Evolutionary conservation across 2,329 filamentous ascomycete genomes (phyloP).

Genomic region (Pestalotiopsis fici): DNA sequence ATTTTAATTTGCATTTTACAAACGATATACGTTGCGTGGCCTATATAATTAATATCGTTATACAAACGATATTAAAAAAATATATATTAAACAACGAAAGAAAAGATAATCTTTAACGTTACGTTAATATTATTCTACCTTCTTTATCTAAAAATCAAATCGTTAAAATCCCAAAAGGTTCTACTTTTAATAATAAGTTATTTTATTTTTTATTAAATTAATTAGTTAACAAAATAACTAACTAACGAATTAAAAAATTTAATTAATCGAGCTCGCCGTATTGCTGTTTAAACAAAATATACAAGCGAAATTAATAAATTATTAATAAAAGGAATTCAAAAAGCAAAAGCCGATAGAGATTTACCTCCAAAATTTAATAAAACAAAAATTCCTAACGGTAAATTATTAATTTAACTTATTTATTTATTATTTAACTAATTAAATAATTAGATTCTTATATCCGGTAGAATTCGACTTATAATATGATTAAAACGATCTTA

Average conservation of each 20-base stretch:
- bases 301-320: too few relatives aligned
- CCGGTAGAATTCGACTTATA: background rate
- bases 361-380: background rate
- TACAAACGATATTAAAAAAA: background rate
- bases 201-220: background rate
- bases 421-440: background rate
- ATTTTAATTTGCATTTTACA: background rate
- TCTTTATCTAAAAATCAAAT: background rate
- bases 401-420: background rate
- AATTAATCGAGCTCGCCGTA: constrained; percentile 3
- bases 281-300: too few relatives aligned
- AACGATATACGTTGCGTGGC: background rate
- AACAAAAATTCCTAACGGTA: constrained; percentile 1
- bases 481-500: constrained; percentile 1
- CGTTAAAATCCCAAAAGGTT: background rate
- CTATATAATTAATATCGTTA: constrained; percentile 4
- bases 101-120: background rate
- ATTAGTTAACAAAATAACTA: too few relatives aligned
- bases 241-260: background rate
- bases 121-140: background rate
- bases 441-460: background rate
- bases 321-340: background rate
- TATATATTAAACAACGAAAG: background rate
- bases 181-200: background rate
- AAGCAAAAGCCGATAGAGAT: background rate